Evolutionary conservation across 768 basidiomycete species (phyloP), one percentile per base, ranked within the genome.

Genomic region (Hortiboletus flavorubellus): DNA sequence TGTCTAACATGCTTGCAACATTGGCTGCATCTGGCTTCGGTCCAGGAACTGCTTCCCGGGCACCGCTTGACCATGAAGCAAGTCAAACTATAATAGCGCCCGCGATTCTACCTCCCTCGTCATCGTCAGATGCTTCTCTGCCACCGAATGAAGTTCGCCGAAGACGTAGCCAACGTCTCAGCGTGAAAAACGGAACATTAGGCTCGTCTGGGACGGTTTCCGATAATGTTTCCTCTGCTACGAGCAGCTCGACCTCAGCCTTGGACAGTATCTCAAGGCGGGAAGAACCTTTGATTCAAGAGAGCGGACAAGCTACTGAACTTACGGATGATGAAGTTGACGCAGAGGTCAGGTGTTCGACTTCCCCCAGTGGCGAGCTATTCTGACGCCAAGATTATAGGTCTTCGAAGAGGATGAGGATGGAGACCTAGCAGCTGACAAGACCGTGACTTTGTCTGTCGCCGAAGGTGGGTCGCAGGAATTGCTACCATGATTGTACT

Each of bases 1-100:
- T 96, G 29, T 88, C 90, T 10, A 87, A 87, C 46, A 93, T 96
- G 87, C 82, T 97, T 45, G 92, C 94, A n/a, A 89, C 93, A 15
- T 78, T 95, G 53, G 85, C 90, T 8, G 85, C 87, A 6, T 85
- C 87, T 31, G 88, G 89, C 2, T 79, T 87, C n/a, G 75, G 80
- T 11, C 78, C 82, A 3, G 77, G 82, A 1, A 73, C 77, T 39
- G 64, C 80, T 3, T 75, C 73, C 37, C 64, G 68, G 29, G 68
- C 68, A 41, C 67, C 69, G 29, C 59, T 69, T 16, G 75, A 78
- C 49, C 51, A 57, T 4, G 66, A 74, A 40, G 68, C 66, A 40
- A 64, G 70, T 31, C 66, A 68, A 15, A 60, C 73, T 34, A 59
- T 69, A 30, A 59, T 73, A n/a, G 58, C 68, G 1, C 57, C 64